Evolutionary conservation across 2,329 filamentous ascomycete genomes (phyloP).

Genomic region (Pyrenophora tritici-repentis): DNA sequence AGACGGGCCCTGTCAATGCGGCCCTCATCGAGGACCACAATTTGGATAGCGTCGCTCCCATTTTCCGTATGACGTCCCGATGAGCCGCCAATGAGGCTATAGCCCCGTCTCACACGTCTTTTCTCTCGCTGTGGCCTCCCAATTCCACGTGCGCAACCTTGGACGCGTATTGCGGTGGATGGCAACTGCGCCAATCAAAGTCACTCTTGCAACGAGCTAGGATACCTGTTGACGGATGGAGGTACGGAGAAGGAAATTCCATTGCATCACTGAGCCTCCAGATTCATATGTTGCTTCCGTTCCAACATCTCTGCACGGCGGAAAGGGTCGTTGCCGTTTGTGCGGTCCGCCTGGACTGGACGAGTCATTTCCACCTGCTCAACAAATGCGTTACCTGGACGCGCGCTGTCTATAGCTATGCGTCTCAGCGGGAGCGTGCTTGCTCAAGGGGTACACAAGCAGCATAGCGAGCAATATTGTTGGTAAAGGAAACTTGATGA

Average conservation of each 20-base stretch:
- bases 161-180: background rate
- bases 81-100: slow-evolving; percentile 24
- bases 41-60: slow-evolving; percentile 40
- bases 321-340: slow-evolving; percentile 16
- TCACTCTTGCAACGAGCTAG: background rate
- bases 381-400: slow-evolving; percentile 14
- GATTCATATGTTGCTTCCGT: slow-evolving; percentile 22
- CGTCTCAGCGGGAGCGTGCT: slow-evolving; percentile 14
- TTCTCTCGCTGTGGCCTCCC: background rate
- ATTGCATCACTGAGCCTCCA: background rate
- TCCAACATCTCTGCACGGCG: slow-evolving; percentile 1
- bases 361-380: slow-evolving; percentile 17
- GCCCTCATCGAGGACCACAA: slow-evolving; percentile 37
- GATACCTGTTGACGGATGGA: background rate
- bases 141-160: slow-evolving; percentile 8
- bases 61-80: slow-evolving; percentile 38
- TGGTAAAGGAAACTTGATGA: slow-evolving; percentile 24
- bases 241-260: background rate
- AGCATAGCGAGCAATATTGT: slow-evolving; percentile 35
- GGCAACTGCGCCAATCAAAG: slow-evolving; percentile 7
- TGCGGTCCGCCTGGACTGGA: slow-evolving; percentile 23
- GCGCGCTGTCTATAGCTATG: slow-evolving; percentile 12
- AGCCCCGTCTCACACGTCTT: slow-evolving; percentile 3
- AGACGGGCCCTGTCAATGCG: slow-evolving; percentile 19
- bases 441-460: slow-evolving; percentile 24